phyloP scores from a whole-genome alignment of 2,329 filamentous ascomycete genomes.

The Ramichloridium luteum region DNA sequence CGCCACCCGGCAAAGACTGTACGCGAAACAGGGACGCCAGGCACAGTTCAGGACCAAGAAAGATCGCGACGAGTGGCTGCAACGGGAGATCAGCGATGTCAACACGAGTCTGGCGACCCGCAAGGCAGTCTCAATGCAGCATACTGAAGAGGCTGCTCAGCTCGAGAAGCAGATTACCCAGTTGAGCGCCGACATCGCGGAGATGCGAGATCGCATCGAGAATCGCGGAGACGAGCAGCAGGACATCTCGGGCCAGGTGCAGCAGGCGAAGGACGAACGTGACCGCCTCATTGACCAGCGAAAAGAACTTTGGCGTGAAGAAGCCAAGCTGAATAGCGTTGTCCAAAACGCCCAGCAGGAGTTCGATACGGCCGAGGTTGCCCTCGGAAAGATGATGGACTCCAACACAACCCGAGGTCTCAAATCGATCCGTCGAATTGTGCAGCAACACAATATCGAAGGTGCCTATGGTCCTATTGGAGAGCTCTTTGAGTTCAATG shows the following conservation, averaged over 20 bases:
- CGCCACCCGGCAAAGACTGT: slow-evolving; percentile 62
- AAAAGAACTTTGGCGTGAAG: slow-evolving; percentile 77
- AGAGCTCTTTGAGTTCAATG: slow-evolving; percentile 77
- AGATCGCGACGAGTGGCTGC: slow-evolving; percentile 75
- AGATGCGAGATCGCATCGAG: slow-evolving; percentile 60
- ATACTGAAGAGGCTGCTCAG: slow-evolving; percentile 65
- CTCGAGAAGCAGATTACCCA: slow-evolving; percentile 59
- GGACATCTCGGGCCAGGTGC: slow-evolving; percentile 59
- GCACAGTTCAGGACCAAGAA: slow-evolving; percentile 78
- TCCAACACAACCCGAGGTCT: slow-evolving; percentile 75
- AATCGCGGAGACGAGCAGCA: slow-evolving; percentile 66
- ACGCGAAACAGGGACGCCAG: slow-evolving; percentile 83
- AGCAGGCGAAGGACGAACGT: slow-evolving; percentile 62
- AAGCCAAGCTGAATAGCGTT: slow-evolving; percentile 72
- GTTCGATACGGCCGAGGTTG: slow-evolving; percentile 62
- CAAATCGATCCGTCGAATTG: slow-evolving; percentile 73
- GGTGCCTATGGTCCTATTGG: slow-evolving; percentile 88
- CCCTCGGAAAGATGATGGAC: slow-evolving; percentile 77
- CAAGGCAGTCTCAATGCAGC: slow-evolving; percentile 73
- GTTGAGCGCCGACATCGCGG: slow-evolving; percentile 60
- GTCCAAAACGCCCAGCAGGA: slow-evolving; percentile 65
- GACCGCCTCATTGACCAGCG: slow-evolving; percentile 76
- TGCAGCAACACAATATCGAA: slow-evolving; percentile 63
- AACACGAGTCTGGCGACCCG: slow-evolving; percentile 64
- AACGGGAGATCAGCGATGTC: slow-evolving; percentile 67